Evolutionary conservation across 2,329 filamentous ascomycete genomes (phyloP), one percentile per base, ranked within the genome.

Genomic region (Nemania serpens): DNA sequence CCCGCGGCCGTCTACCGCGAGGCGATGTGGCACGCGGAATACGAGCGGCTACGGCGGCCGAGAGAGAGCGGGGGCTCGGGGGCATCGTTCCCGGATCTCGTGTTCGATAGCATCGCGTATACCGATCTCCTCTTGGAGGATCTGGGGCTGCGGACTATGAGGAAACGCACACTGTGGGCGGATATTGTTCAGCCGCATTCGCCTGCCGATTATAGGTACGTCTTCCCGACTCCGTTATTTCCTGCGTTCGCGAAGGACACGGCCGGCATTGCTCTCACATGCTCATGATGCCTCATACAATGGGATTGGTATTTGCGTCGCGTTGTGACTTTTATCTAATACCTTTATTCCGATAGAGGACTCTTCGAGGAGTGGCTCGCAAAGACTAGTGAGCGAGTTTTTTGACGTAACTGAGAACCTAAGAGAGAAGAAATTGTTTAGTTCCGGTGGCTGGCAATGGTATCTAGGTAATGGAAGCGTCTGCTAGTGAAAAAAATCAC

Each of bases 81-180:
- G 1, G 77, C 75, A 2, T 74, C 74, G 54, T 75, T 79, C 61
- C 81, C 82, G 0, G 86, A 89, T 70, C 81, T 88, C 45, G 84
- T 85, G 9, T 88, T 88, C 64, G 87, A 89, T 73, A 79, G 78
- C 1, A 64, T 89, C 47, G 84, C 84, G 10, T 89, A 87, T 62
- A 70, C 86, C 37, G 85, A 88, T 72, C 65, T 82, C 66, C 72
- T 89, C 69, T 64, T 87, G 58, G 73, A 73, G n/a, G 86, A 89
- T 72, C 62, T 88, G 61, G 83, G 81, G 0, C 68, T 88, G 63
- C 72, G 75, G 15, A 71, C 66, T 15, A 71, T 74, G 57, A 69
- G 79, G 55, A 81, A 81, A 68, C 62, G 65, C 1, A 39, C 29
- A 1, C n/a, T 61, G 25, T 57, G 58, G 58, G 58, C 47, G 34